These are phyloP conservation scores for Xylariaceae sp. DNA, from an alignment of 2,329 filamentous ascomycete genomes.

Conservation along the genomic window DNA sequence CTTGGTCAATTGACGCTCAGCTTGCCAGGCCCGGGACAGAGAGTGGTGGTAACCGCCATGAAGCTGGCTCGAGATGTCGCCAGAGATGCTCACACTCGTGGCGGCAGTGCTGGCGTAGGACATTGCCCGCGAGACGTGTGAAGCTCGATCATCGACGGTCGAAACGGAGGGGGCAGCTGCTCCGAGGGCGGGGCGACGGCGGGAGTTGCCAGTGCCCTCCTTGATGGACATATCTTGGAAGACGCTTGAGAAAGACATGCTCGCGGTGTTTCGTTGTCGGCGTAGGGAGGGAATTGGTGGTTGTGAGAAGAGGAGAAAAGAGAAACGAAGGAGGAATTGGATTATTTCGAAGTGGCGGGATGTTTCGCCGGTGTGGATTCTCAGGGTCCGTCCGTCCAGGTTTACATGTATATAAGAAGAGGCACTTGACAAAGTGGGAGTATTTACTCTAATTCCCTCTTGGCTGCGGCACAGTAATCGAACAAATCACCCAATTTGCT, in stretches of 20 bases:
- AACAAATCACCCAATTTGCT: too few species aligned
- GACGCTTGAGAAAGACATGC: conserved; percentile 65
- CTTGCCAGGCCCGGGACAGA: conserved; percentile 75
- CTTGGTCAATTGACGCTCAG: conserved; percentile 81
- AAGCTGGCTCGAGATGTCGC: conserved; percentile 77
- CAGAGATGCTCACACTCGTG: conserved; percentile 65
- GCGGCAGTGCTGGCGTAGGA: conserved; percentile 64
- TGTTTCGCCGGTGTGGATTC: background rate
- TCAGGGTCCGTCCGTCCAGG: background rate
- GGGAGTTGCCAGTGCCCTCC: conserved; percentile 39
- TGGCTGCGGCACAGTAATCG: too few species aligned
- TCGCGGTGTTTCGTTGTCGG: too few species aligned
- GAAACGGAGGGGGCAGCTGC: conserved; percentile 46
- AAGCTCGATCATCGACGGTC: conserved; percentile 57
- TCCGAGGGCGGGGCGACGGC: conserved; percentile 41
- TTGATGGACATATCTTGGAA: conserved; percentile 62
- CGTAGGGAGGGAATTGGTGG: conserved; percentile 7
- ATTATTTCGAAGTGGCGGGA: background rate
- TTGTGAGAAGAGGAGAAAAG: background rate
- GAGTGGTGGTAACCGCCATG: conserved; percentile 81
- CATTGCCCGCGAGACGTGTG: conserved; percentile 60
- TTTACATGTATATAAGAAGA: too few species aligned
- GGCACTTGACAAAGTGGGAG: too few species aligned
- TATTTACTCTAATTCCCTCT: too few species aligned
- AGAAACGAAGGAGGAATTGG: background rate